Base-by-base conservation (phyloP, 345 rosid genomes). In the Mallotus nudiflorus region DNA sequence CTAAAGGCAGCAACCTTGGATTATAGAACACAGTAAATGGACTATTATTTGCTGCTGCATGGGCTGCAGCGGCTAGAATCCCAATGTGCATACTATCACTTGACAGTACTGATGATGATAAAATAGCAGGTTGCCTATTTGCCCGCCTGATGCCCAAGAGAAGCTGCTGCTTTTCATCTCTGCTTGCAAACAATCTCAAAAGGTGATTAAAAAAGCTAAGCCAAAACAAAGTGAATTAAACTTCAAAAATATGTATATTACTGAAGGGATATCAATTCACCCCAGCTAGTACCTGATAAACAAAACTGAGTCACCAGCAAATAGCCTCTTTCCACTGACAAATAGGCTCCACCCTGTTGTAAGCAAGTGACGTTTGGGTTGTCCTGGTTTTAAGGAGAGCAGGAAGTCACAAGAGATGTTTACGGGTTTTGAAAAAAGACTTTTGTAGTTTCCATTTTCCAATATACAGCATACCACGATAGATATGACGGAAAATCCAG, bases 1-100 rank as follows among this genome's bases (percentile, higher is more conserved):
- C 19, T n/a, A 33, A 46, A 65, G 9, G n/a, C 12, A 67, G 31
- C 25, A 31, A 86, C 96, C 96, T 90, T 69, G 99, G 97, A 78
- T 95, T 95, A 57, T 84, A 95, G 78, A 90, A 90, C 67, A 95
- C 86, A 7, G 96, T 89, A 61, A 95, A 95, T 20, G 96, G 97
- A 71, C 98, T 95, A 72, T 81, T 92, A 72, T 88, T 95, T 48
- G 99, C 92, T 66, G 96, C 92, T 16, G 99, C 99, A 84, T 95
- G 97, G 80, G 99, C 97, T 12, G 99, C 98, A 9, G 98, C 97
- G 60, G 99, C 99, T 54, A 92, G 87, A 52, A 92, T 88, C 53
- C 98, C 98, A 61, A 95, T 92, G 73, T 92, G 99, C 99, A 95
- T 92, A 82, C 99, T 90, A 69, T 95, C 99, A 71, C 98, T 92